Base-by-base conservation (phyloP, 2,329 filamentous ascomycete genomes). In the Aphanocladium album region DNA sequence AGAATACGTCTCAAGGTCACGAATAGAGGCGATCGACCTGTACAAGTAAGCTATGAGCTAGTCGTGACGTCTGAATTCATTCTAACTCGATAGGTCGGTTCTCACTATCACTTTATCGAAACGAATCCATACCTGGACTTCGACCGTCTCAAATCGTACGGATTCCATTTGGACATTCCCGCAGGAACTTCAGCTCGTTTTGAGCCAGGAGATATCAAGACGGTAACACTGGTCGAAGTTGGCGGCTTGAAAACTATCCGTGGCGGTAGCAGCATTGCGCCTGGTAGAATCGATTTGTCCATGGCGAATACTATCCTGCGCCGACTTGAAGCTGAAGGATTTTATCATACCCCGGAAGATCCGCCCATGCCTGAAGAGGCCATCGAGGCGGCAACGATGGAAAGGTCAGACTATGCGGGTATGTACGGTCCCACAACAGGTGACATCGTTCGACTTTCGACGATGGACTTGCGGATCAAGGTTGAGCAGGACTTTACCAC, bases 361-460 rank as follows among this genome's bases (percentile, higher is more conserved):
- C 89, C 89, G 78, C 76, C 37, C 76, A 79, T 57, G 73, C 79
- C 14, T 79, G 77, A 3, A 77, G 82, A 35, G 5, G n/a, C 25
- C 62, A 80, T 90, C 50, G 82, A 87, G 55, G 76, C 83, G 8
- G 88, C 82, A 66, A 83, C 84, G 43, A 89, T 98, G 83, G 89
- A 91, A 57, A 81, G 93, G 35, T 81, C 87, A 51, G 87, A 89
- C 1, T 98, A 98, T 72, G 84, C 85, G 58, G 83, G 84, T 67
- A 96, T 97, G 90, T 98, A 96, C 74, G 93, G 93, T 2, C 93
- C 93, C 6, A 97, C 93, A 0, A 90, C 88, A 1, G 93, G 93
- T 3, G 93, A 98, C 74, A 71, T 87, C n/a, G 85, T 98, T 39
- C 81, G 90, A 27, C 77, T 98, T 19, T 93, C 91, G 0, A 82